Evolutionary conservation across 2,329 filamentous ascomycete species (phyloP).

Genomic region (Mollisia scopiformis): DNA sequence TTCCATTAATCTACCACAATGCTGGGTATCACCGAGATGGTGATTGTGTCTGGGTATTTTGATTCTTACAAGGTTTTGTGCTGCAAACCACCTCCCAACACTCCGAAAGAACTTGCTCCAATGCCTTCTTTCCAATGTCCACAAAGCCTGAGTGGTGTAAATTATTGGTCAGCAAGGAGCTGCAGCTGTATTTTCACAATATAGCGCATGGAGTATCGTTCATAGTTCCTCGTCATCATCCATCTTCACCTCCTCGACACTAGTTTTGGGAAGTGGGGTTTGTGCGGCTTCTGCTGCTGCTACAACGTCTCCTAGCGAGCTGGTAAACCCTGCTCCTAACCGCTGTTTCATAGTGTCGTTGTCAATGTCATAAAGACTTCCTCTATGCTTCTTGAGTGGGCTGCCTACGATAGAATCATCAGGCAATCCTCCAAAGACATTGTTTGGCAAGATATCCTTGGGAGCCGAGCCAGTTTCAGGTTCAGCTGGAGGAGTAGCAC

Average conservation of each 20-base stretch:
- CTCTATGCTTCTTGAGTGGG: conserved; percentile 75
- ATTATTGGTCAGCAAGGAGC: neutral
- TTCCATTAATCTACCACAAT: conserved; percentile 2
- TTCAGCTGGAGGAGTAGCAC: conserved; percentile 46
- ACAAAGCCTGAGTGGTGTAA: neutral
- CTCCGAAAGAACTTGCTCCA: neutral
- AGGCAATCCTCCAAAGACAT: conserved; percentile 47
- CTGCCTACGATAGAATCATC: conserved; percentile 62
- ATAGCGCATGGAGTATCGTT: neutral
- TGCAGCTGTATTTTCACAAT: neutral
- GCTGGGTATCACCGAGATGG: neutral
- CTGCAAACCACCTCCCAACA: conserved; percentile 1
- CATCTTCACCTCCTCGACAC: conserved; percentile 1
- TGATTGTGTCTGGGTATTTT: conserved; percentile 4
- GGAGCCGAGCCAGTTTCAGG: conserved; percentile 37
- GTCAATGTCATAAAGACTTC: conserved; percentile 57
- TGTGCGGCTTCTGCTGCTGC: conserved; percentile 36
- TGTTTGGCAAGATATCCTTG: conserved; percentile 33
- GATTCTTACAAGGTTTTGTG: conserved; percentile 4
- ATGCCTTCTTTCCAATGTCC: neutral
- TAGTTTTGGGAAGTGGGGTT: conserved; percentile 20
- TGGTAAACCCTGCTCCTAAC: conserved; percentile 27
- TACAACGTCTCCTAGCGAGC: conserved; percentile 27
- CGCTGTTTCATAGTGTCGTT: conserved; percentile 39
- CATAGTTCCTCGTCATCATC: conserved; percentile 36